A percentile compares a stretch with the other conserved stretches of the same genome.
These are phyloP conservation scores for Tulasnella sp. DNA, from an alignment of 768 basidiomycete species.

Conservation along the genomic window DNA sequence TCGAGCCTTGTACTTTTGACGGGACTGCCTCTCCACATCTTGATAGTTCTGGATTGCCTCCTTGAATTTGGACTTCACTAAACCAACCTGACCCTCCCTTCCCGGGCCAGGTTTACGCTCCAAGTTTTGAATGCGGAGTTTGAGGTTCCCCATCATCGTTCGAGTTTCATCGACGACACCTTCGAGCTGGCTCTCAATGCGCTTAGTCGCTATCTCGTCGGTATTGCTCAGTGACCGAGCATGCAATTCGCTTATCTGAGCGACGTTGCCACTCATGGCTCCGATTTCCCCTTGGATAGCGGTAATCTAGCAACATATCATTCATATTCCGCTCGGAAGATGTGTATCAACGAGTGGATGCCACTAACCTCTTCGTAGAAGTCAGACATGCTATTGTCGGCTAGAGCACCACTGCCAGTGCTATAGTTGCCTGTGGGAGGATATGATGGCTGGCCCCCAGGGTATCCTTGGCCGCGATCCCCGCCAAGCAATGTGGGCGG, in stretches of 20 bases:
- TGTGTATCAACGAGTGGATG: conserved; percentile 17
- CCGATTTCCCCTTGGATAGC: conserved; percentile 50
- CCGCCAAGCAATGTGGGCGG: background rate
- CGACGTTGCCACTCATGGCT: conserved; percentile 47
- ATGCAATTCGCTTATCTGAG: conserved; percentile 25
- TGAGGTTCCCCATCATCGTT: conserved; percentile 44
- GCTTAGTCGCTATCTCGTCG: conserved; percentile 21
- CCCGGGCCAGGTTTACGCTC: conserved; percentile 55
- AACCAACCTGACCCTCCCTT: conserved; percentile 37
- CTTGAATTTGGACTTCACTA: conserved; percentile 21
- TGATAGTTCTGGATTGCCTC: conserved; percentile 27
- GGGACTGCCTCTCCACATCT: conserved; percentile 23
- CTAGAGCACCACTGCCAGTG: background rate
- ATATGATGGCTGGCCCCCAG: background rate
- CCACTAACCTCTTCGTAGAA: conserved; percentile 18
- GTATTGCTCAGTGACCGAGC: conserved; percentile 25
- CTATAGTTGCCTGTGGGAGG: background rate
- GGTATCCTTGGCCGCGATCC: conserved; percentile 6
- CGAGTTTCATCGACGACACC: conserved; percentile 48
- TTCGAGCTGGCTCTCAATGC: conserved; percentile 20
- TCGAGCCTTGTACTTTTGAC: conserved; percentile 22
- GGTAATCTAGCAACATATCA: conserved; percentile 41
- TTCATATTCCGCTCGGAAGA: conserved; percentile 17
- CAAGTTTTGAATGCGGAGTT: conserved; percentile 47
- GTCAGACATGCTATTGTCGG: conserved; percentile 19